A percentile compares a stretch with the other conserved stretches of the same genome.
Evolutionary conservation across 2,329 filamentous ascomycete genomes (phyloP).

Genomic region (Xylaria polymorpha): DNA sequence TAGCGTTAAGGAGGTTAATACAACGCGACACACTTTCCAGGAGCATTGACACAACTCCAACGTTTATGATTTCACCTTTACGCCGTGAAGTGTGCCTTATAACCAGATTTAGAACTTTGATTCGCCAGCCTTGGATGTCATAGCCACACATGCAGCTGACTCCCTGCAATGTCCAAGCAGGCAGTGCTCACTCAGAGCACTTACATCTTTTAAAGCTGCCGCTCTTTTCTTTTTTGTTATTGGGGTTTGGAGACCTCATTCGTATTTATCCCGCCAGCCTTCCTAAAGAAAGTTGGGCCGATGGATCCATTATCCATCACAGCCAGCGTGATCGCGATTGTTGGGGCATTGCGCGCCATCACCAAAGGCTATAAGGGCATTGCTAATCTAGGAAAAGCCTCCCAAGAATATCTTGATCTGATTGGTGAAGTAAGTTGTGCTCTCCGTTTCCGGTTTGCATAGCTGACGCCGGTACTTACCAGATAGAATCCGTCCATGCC

Average conservation of each 20-base stretch:
- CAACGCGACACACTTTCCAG: background rate
- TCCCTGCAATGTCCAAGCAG: background rate
- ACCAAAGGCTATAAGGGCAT: conserved; percentile 8
- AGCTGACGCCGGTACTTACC: background rate
- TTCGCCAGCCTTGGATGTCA: background rate
- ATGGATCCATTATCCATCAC: conserved; percentile 25
- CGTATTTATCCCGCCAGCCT: background rate
- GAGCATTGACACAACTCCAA: background rate
- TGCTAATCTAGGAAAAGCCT: conserved; percentile 2
- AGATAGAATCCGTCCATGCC: conserved; percentile 1
- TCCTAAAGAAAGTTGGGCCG: background rate
- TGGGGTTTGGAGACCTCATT: background rate
- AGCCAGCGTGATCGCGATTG: conserved; percentile 17
- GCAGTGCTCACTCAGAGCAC: background rate
- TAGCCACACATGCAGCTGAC: background rate
- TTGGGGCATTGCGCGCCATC: background rate
- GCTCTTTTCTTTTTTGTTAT: background rate
- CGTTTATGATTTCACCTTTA: background rate
- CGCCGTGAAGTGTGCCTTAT: conserved; percentile 11
- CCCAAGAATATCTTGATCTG: conserved; percentile 3
- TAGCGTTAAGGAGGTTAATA: conserved; percentile 10
- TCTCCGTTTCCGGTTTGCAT: background rate
- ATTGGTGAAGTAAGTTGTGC: conserved; percentile 1
- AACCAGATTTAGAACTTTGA: background rate
- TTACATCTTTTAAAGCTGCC: background rate